Conservation (phyloP, 2,329 filamentous ascomycete genomes). For the Fusarium anguioides region DNA sequence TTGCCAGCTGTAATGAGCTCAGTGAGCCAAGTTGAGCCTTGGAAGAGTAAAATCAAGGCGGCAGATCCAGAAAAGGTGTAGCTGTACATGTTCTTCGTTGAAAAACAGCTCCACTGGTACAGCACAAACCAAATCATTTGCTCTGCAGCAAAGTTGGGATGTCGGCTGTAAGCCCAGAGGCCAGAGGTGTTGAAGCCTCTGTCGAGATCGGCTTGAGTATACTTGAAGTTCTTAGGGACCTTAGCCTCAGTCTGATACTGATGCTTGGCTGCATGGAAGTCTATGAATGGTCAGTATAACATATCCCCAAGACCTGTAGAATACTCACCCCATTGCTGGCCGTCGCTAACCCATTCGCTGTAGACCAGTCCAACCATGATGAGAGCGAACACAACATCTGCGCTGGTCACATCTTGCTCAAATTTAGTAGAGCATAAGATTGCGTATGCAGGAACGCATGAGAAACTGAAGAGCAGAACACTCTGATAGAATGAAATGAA, state of each 20-base stretch:
- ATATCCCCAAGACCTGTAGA: neutral
- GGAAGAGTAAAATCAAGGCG: conserved; percentile 82
- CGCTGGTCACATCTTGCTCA: conserved; percentile 58
- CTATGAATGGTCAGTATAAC: conserved; percentile 51
- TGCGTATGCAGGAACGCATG: conserved; percentile 81
- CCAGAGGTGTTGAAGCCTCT: conserved; percentile 88
- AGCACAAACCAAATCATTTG: conserved; percentile 89
- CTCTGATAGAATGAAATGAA: conserved; percentile 91
- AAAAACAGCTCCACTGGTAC: conserved; percentile 88
- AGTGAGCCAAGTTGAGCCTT: conserved; percentile 88
- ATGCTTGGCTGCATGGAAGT: conserved; percentile 84
- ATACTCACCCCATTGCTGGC: conserved; percentile 85
- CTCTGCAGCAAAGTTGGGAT: conserved; percentile 95
- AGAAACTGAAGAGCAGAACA: conserved; percentile 81
- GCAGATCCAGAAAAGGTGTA: conserved; percentile 81
- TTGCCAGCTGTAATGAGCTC: conserved; percentile 83
- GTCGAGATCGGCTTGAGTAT: conserved; percentile 80
- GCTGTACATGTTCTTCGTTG: conserved; percentile 76
- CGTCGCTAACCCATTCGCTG: conserved; percentile 85
- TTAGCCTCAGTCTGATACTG: conserved; percentile 72
- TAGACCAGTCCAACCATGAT: conserved; percentile 63
- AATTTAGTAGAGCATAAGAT: conserved; percentile 79
- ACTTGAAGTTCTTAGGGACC: conserved; percentile 51
- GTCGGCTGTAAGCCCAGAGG: conserved; percentile 87
- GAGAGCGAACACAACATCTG: conserved; percentile 61